Evolutionary conservation across 2,329 filamentous ascomycete genomes (phyloP), one percentile per base, ranked within the genome.

Genomic region (Furcasterigmium furcatum): DNA sequence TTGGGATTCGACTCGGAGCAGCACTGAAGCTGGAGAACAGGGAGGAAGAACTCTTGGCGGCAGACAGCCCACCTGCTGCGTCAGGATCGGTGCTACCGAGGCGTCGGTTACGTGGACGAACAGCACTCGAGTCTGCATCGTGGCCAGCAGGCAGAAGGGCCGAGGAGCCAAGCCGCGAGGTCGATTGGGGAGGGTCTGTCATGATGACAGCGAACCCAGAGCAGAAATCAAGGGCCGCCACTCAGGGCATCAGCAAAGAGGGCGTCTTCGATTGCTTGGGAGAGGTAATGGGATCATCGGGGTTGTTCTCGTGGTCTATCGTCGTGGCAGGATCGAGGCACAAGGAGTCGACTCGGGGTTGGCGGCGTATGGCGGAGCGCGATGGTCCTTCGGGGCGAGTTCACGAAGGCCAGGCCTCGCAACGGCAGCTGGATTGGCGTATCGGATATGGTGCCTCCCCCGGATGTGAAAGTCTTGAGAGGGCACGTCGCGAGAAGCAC

Each of bases 71-170:
- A 44, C 54, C 53, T 27, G 57, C 56, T 16, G 50, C 46, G 43
- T 58, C 55, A 32, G 58, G 56, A 46, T 56, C 58, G 16, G 59
- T 54, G 48, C 61, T 66, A 42, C 63, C 62, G 25, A 67, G 63
- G 40, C 71, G 74, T 45, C 77, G 72, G 51, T 77, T 78, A 47
- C 78, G 75, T 44, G 76, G 71, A 21, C 77, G 74, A 45, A 71
- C 54, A 21, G 66, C 62, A 46, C 58, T 55, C 21, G 69, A 56
- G 46, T 69, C 67, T 50, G 68, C 59, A 52, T 71, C 67, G 47
- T 63, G 65, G 41, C 68, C 65, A 52, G 68, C 59, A 35, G 72
- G 63, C 43, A 66, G 63, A 44, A 73, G 58, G 40, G 68, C 67
- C 35, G 75, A 77, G 45, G 76, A 73, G 46, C 72, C 66, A 59